Base-by-base conservation (phyloP, 768 basidiomycete genomes). In the Leccinum subgranulosum region DNA sequence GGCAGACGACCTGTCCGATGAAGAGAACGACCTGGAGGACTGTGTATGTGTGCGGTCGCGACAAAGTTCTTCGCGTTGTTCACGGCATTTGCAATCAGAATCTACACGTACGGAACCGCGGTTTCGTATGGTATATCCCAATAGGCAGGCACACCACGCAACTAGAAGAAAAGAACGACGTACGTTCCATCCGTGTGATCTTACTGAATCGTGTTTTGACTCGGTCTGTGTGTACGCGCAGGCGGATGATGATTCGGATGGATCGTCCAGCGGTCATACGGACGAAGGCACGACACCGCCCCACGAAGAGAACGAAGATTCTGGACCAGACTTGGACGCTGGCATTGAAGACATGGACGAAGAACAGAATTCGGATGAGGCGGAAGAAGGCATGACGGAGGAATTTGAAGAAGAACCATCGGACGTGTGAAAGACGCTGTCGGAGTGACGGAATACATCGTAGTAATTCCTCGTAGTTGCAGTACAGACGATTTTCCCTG, bases 111-210 rank as follows among this genome's bases (percentile, higher is more conserved):
- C 82, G 81, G 59, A 85, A 84, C 60, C 80, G 87, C 33, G 90
- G 90, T 10, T 85, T 77, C 58, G 77, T 70, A 60, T 89, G 82
- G 66, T 76, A 89, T 21, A 79, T 92, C 25, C 89, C 90, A 6
- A 87, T 90, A 46, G 90, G 90, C 8, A 81, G 84, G 51, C 78
- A 79, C 54, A 76, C 88, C 55, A 92, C 90, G 14, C 84, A 85
- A 63, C 81, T 85, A 60, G 90, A 92, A 66, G 90, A 92, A 72
- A 91, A 90, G 76, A 91, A 90, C 67, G 90, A 92, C 67, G 90
- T 90, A 57, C 54, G 79, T 71, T 48, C 54, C 17, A 50, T 46
- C n/a, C 34, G 25, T 19, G 43, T 17, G 8, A 15, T 27, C 28
- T 49, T 29, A 48, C 15, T 12, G 25, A n/a, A 31, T 49, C 10